Base-by-base conservation (phyloP, 306 rosid species). In the Quercus robur region DNA sequence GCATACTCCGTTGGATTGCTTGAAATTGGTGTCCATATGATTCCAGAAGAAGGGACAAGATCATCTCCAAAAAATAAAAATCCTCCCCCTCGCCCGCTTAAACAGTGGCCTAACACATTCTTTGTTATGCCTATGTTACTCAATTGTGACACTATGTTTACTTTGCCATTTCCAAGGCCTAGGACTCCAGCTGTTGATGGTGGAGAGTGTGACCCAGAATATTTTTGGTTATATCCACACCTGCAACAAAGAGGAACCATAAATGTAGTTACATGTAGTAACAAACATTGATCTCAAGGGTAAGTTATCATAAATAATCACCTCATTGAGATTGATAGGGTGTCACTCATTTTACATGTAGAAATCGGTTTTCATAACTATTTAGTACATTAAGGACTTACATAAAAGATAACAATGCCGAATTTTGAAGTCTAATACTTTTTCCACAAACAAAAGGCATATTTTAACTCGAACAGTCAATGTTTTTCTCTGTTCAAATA, bases 51-150 rank as follows among this genome's bases (percentile, higher is more conserved):
- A 26, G 94, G 94, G 73, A 91, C 70, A 31, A 86, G 41, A 56
- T 70, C 80, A 62, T 89, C 87, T 49, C 97, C 97, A 8, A 94
- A 83, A 85, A 91, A 94, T n/a, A 94, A 80, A 78, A 52, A 86
- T 1, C 98, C 98, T 82, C 97, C 98, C 15, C 89, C 96, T 76
- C 38, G 52, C 3, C 81, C 74, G 52, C 92, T 86, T 9, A 92
- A 75, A 82, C 97, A 94, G 75, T 94, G 98, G 46, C 94, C 97
- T 1, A 88, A 80, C 12, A 92, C 85, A 52, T 86, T 90, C 57
- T 81, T 83, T 41, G 82, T 73, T 3, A 84, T 31, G 30, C 94
- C 92, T 13, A 38, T 49, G 46, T 62, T 56, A n/a, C 49, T 18
- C 38, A 94, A 87, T 78, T 94, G 98, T 5, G 95, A 78, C 74